Evolutionary conservation across 2,329 filamentous ascomycete genomes (phyloP).

Genomic region (Cytospora piceicola): DNA sequence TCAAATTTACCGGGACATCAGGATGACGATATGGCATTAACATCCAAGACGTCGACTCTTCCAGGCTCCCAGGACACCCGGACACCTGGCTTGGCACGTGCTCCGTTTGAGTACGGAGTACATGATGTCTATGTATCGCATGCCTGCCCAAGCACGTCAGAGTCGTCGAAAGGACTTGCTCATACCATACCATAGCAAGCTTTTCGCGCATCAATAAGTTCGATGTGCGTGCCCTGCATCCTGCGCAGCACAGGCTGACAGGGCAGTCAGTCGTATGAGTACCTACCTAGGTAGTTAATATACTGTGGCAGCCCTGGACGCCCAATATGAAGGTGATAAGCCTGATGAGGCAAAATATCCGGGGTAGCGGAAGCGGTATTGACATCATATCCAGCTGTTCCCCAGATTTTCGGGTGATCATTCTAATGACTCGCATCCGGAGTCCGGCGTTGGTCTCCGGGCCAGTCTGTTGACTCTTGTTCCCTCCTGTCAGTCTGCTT

Average conservation of each 20-base stretch:
- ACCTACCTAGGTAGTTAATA: no score
- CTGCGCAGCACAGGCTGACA: no score
- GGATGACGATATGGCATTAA: background rate
- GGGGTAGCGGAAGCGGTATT: constrained; percentile 7
- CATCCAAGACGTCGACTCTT: background rate
- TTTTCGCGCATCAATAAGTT: background rate
- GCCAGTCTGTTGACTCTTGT: background rate
- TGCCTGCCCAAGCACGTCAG: background rate
- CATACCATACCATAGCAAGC: background rate
- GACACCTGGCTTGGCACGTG: constrained; percentile 2
- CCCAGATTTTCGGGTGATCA: constrained; percentile 23
- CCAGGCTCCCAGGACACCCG: background rate
- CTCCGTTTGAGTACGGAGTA: background rate
- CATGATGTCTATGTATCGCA: background rate
- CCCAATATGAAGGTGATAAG: constrained; percentile 9
- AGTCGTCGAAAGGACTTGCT: background rate
- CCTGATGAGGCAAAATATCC: constrained; percentile 5
- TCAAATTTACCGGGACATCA: background rate
- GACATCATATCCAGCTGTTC: constrained; percentile 21
- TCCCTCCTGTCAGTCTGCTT: no score
- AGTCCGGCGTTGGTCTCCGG: background rate
- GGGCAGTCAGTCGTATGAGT: background rate
- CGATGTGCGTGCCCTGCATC: background rate
- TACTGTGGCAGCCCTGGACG: background rate
- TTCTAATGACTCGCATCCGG: constrained; percentile 13